Percentiles rank a stretch among this genome's conserved stretches.
Evolutionary conservation across 2,329 filamentous ascomycete genomes (phyloP).

Genomic region (Neofusicoccum kwambonambiense): DNA sequence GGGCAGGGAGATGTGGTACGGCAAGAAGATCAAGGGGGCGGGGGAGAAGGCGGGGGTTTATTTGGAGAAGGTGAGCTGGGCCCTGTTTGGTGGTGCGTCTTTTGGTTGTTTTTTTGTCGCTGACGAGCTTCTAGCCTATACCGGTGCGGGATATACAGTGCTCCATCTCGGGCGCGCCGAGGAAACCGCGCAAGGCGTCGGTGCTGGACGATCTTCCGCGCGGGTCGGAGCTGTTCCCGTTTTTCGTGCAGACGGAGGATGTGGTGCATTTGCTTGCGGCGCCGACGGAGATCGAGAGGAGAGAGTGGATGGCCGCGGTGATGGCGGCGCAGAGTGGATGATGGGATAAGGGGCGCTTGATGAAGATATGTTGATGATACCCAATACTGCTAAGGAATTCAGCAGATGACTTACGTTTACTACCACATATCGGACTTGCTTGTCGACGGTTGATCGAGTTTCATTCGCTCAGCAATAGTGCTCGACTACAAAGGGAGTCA

Average conservation of each 20-base stretch:
- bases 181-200: conserved; percentile 27
- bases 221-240: conserved; percentile 26
- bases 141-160: conserved; percentile 22
- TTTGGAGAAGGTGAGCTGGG: conserved; percentile 22
- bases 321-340: not conserved
- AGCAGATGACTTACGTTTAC: too few relatives aligned
- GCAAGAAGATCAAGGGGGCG: not conserved
- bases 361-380: not conserved
- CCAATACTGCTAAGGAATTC: not conserved
- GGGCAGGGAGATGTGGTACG: not conserved
- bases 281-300: not conserved
- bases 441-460: too few relatives aligned
- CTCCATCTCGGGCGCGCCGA: conserved; percentile 22
- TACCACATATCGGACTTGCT: too few relatives aligned
- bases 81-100: not conserved
- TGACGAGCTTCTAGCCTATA: conserved; percentile 22
- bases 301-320: not conserved
- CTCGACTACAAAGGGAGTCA: too few relatives aligned
- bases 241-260: conserved; percentile 17
- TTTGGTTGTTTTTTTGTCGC: not conserved
- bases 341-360: not conserved
- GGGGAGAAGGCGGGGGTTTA: conserved; percentile 5
- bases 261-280: not conserved
- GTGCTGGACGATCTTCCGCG: conserved; percentile 30
- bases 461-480: too few relatives aligned